phyloP scores from a whole-genome alignment of 164 flowering plant species.

The Vitis rupestris region DNA sequence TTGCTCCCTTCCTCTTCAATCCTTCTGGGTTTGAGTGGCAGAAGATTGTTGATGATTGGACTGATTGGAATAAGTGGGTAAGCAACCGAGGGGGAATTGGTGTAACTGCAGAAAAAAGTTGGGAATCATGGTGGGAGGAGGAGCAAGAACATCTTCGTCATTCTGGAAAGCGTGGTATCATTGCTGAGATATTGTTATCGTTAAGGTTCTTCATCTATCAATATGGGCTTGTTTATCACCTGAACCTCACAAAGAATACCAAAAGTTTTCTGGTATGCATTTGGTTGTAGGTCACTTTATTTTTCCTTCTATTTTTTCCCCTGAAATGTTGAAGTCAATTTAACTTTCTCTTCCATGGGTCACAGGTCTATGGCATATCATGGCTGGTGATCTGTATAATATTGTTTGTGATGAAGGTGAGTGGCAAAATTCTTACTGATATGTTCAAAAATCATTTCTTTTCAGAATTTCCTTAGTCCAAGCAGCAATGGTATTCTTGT shows the following conservation, averaged over 20 bases:
- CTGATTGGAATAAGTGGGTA: slow-evolving; percentile 98
- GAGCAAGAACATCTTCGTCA: slow-evolving; percentile 90
- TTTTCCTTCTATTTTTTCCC: background rate
- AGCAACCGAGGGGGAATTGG: slow-evolving; percentile 91
- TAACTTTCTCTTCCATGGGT: background rate
- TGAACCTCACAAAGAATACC: slow-evolving; percentile 47
- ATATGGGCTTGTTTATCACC: slow-evolving; percentile 93
- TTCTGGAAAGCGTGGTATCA: slow-evolving; percentile 79
- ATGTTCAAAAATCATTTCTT: background rate
- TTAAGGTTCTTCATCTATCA: slow-evolving; percentile 87
- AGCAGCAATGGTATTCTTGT: background rate
- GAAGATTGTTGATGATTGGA: slow-evolving; percentile 97
- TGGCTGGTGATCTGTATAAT: slow-evolving; percentile 81
- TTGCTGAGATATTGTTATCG: slow-evolving; percentile 72
- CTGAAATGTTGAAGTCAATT: too few species aligned
- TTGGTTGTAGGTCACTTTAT: background rate
- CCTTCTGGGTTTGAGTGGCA: slow-evolving; percentile 99
- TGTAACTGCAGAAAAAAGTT: slow-evolving; percentile 87
- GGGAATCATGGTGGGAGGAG: slow-evolving; percentile 99
- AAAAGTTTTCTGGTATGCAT: slow-evolving; percentile 66
- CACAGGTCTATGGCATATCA: slow-evolving; percentile 86
- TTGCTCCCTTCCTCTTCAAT: slow-evolving; percentile 96
- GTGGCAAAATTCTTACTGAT: slow-evolving; percentile 5
- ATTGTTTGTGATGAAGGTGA: slow-evolving; percentile 90
- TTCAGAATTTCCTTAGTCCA: background rate